Base-by-base conservation (phyloP, 2,329 filamentous ascomycete species). In the Aspergillus pseudoviridinutans region DNA sequence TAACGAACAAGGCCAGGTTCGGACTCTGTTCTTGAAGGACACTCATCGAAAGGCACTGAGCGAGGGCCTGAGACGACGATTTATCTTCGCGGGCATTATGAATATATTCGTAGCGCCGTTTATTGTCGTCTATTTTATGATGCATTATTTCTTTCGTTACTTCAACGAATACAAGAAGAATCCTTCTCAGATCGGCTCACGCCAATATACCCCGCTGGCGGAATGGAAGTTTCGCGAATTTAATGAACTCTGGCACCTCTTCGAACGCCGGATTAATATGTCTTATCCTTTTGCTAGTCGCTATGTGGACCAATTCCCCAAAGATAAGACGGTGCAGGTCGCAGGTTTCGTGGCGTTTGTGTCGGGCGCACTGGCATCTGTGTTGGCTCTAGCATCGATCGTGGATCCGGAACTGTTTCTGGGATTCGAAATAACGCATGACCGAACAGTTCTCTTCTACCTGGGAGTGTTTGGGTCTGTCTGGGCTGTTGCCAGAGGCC, bases 161-260 rank as follows among this genome's bases (percentile, higher is more conserved):
- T 97, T 97, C 73, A 94, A 94, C 68, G 93, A 99, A 79, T 97
- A 96, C 70, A 92, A 96, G 75, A 95, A 92, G 69, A 96, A 97
- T 61, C 93, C 91, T 0, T 87, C 91, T 0, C 87, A 92, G 61
- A 84, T 96, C 41, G 89, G 90, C n/a, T 88, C 91, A 17, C 87
- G 94, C 44, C 88, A 92, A 63, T 99, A 97, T 71, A 97, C 93
- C 0, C 90, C 92, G 1, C 84, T 96, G 52, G 94, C 94, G 0
- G 90, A 96, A 71, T 99, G 94, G 94, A 97, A 97, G 68, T 97
- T 99, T 62, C 88, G 94, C 50, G 93, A 97, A 72, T 99, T 97
- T 81, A 99, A 99, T 68, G 94, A 99, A 73, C 82, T 99, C 1
- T 88, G 89, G 56, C 94, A 99, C 73, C 82, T 97, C 2, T 99